phyloP scores from a whole-genome alignment of 495 filamentous ascomycete species.

The Parmelia sp. region DNA sequence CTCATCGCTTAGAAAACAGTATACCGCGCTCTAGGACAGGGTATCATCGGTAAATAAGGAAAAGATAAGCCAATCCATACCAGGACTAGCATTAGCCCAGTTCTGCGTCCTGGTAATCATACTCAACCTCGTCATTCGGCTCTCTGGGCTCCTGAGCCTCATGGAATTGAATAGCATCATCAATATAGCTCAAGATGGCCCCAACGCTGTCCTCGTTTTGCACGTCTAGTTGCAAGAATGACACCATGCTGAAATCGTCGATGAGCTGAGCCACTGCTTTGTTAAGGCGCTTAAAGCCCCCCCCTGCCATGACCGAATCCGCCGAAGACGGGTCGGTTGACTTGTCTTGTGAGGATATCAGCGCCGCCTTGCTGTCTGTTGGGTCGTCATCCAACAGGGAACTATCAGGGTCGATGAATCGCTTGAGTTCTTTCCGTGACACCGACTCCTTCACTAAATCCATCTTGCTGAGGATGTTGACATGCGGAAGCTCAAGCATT shows the following conservation, averaged over 20 bases:
- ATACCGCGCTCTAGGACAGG: not conserved
- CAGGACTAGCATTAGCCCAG: conserved; percentile 22
- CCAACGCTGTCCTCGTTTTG: conserved; percentile 91
- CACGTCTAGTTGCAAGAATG: conserved; percentile 80
- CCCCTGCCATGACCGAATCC: conserved; percentile 67
- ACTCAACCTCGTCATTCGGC: conserved; percentile 69
- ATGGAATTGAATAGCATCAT: conserved; percentile 92
- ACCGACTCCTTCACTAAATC: conserved; percentile 84
- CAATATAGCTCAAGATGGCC: conserved; percentile 90
- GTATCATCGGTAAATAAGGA: conserved; percentile 2
- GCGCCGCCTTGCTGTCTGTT: conserved; percentile 36
- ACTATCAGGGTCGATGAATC: conserved; percentile 78
- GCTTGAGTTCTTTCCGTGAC: conserved; percentile 72
- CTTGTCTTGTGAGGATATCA: conserved; percentile 31
- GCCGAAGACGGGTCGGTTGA: conserved; percentile 50
- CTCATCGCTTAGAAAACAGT: not conserved
- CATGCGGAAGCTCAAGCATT: conserved; percentile 90
- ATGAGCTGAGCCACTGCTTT: conserved; percentile 80
- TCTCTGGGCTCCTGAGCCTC: conserved; percentile 94
- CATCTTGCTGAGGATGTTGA: conserved; percentile 96
- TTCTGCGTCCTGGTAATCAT: conserved; percentile 53
- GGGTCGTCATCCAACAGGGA: conserved; percentile 68
- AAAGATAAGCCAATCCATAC: not conserved
- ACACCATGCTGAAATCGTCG: conserved; percentile 97
- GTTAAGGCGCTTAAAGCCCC: conserved; percentile 72